These are phyloP conservation scores for Taphrina pruni DNA, from an alignment of 1,139 yeast species.

Conservation along the genomic window DNA sequence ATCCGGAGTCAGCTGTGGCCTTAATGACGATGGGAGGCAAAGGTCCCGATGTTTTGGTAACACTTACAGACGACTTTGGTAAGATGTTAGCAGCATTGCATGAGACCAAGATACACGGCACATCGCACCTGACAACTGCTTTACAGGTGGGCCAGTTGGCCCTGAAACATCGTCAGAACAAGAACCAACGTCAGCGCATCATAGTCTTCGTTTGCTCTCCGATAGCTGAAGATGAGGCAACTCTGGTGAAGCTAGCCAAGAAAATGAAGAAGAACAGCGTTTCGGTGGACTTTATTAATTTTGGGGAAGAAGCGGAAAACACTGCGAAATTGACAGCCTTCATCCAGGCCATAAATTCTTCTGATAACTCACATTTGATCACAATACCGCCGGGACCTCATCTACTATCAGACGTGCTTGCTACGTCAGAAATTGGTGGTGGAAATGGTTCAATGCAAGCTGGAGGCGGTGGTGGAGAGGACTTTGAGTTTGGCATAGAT, in stretches of 20 bases:
- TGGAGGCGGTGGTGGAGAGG: conserved; percentile 56
- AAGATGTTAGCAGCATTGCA: conserved; percentile 86
- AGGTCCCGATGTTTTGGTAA: conserved; percentile 79
- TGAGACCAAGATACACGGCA: conserved; percentile 76
- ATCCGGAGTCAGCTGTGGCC: conserved; percentile 95
- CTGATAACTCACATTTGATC: conserved; percentile 80
- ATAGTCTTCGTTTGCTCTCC: conserved; percentile 92
- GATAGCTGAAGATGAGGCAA: conserved; percentile 69
- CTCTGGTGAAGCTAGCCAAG: conserved; percentile 83
- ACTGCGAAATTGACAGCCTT: conserved; percentile 81
- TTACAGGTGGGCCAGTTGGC: conserved; percentile 98
- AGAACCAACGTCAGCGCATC: conserved; percentile 88
- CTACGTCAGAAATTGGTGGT: conserved; percentile 69
- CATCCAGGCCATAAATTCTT: conserved; percentile 72
- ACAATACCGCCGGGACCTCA: conserved; percentile 90
- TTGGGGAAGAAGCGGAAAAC: conserved; percentile 85
- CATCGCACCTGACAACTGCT: conserved; percentile 74
- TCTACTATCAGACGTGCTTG: conserved; percentile 73
- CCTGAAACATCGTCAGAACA: conserved; percentile 92
- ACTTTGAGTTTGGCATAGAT: conserved; percentile 71
- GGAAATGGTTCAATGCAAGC: conserved; percentile 60
- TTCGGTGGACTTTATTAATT: conserved; percentile 86
- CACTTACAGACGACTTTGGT: conserved; percentile 87
- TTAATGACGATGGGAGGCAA: conserved; percentile 64
- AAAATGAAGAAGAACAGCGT: conserved; percentile 91